Evolutionary conservation across 2,329 filamentous ascomycete species (phyloP).

Genomic region (Thielaviopsis ethacetica): DNA sequence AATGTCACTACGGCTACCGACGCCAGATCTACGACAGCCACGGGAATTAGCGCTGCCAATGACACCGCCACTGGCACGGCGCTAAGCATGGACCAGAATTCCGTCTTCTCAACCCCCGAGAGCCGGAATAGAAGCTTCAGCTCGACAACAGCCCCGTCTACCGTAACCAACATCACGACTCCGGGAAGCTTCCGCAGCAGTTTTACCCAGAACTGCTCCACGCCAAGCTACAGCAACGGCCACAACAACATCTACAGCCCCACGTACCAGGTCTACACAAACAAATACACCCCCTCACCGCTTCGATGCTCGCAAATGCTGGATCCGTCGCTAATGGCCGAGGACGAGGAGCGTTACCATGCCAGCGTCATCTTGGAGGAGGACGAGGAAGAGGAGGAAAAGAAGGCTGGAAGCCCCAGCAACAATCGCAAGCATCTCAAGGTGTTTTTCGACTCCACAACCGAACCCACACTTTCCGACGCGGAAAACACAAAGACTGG

Average conservation of each 20-base stretch:
- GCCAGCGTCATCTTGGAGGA: background rate
- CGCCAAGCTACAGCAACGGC: background rate
- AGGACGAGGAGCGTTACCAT: background rate
- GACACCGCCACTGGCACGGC: slow-evolving; percentile 4
- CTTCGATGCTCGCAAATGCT: background rate
- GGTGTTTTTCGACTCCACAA: background rate
- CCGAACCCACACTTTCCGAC: background rate
- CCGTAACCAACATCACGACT: background rate
- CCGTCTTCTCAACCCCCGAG: background rate
- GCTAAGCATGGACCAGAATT: background rate
- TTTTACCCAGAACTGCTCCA: background rate
- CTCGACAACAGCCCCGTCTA: background rate
- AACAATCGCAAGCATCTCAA: background rate
- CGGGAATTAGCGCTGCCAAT: background rate
- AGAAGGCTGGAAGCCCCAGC: background rate
- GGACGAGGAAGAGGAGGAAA: background rate
- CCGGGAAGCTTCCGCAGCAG: background rate
- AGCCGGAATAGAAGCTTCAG: background rate
- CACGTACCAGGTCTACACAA: background rate
- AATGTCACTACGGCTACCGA: background rate
- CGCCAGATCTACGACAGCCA: background rate
- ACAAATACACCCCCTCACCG: background rate
- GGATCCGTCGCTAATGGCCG: background rate
- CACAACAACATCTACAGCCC: background rate
- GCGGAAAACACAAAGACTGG: background rate